A percentile compares a stretch with the other conserved stretches of the same genome.
These are phyloP conservation scores for Aspergillus costaricaensis DNA, from an alignment of 2,329 filamentous ascomycete species.

Conservation along the genomic window DNA sequence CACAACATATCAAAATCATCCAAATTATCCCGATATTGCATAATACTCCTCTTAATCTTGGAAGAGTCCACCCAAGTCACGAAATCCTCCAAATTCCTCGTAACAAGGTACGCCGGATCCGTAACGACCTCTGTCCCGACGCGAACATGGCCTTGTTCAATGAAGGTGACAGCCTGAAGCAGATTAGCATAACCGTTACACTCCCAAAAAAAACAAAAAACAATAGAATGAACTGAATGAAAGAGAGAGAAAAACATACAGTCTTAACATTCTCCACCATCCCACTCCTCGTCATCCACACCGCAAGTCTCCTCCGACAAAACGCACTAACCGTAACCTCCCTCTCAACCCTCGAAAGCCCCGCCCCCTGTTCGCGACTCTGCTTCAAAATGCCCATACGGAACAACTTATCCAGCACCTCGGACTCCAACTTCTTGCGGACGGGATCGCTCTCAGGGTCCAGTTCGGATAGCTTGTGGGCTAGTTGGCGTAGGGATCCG, in stretches of 20 bases:
- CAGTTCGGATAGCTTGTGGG: constrained; percentile 81
- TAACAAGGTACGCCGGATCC: constrained; percentile 86
- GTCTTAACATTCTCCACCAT: constrained; percentile 92
- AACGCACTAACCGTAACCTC: constrained; percentile 87
- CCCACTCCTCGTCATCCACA: constrained; percentile 84
- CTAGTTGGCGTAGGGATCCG: constrained; percentile 83
- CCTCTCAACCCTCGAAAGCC: constrained; percentile 72
- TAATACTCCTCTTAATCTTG: constrained; percentile 95
- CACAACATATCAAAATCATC: constrained; percentile 92
- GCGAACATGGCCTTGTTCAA: constrained; percentile 91
- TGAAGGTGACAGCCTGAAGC: constrained; percentile 64
- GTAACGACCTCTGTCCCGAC: constrained; percentile 89
- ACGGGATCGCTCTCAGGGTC: constrained; percentile 74
- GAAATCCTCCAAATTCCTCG: constrained; percentile 89
- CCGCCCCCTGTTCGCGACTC: constrained; percentile 73
- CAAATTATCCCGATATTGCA: constrained; percentile 91
- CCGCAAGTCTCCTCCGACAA: constrained; percentile 77
- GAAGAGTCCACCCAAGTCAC: constrained; percentile 94
- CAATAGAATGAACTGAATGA: constrained; percentile 18
- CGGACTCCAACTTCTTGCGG: constrained; percentile 79
- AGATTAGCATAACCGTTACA: not conserved
- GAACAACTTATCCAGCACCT: constrained; percentile 87
- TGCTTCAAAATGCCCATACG: constrained; percentile 83
- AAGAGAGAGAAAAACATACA: too few species aligned
- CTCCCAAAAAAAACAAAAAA: constrained; percentile 10